Conservation (phyloP, 177 flowering plant species). For the Vitis hybrid region DNA sequence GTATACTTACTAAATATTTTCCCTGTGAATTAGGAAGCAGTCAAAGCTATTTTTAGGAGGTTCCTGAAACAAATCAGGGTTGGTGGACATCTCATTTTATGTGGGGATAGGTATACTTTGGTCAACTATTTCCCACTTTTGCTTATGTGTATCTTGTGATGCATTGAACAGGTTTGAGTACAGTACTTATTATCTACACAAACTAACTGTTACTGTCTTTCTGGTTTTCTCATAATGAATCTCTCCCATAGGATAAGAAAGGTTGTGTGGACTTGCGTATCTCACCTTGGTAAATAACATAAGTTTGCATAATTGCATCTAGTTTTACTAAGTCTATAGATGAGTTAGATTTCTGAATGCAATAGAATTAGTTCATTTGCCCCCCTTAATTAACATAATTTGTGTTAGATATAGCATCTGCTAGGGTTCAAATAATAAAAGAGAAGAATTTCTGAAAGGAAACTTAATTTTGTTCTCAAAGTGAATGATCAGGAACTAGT, state of each 20-base stretch:
- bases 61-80: slow-evolving; percentile 36
- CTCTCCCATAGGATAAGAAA: neutral
- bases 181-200: no score
- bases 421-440: no score
- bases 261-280: neutral
- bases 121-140: neutral
- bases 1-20: neutral
- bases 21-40: slow-evolving; percentile 33
- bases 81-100: slow-evolving; percentile 44
- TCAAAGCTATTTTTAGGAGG: slow-evolving; percentile 27
- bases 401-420: no score
- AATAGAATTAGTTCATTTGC: no score
- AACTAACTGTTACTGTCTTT: neutral
- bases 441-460: no score
- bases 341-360: no score
- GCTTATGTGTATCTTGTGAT: neutral
- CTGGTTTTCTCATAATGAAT: neutral
- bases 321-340: neutral
- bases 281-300: neutral
- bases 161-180: neutral
- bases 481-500: no score
- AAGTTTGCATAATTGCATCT: neutral
- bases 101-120: slow-evolving; percentile 41
- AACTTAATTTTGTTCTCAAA: no score
- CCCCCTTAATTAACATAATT: no score